These are phyloP conservation scores for Wallacemonas sp. DNA, from an alignment of 208 protist species.

Conservation along the genomic window DNA sequence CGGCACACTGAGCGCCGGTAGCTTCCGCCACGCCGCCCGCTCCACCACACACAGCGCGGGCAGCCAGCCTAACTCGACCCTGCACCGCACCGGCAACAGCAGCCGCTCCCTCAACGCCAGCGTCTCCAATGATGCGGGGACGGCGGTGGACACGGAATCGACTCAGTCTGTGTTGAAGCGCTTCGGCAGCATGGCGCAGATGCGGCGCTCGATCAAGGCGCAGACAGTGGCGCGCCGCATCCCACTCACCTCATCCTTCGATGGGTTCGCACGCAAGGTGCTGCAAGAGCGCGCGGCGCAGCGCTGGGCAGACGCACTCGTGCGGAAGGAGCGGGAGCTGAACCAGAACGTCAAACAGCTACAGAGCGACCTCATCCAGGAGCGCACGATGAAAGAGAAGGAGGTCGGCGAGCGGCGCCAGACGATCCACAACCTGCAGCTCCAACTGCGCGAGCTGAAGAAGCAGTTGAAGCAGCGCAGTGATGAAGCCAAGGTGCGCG, in stretches of 20 bases:
- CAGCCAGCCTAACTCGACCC: constrained; percentile 11
- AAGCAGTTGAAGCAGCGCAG: constrained; percentile 59
- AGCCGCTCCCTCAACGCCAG: constrained; percentile 10
- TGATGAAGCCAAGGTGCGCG: constrained; percentile 59
- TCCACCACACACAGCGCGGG: constrained; percentile 8
- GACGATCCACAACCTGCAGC: constrained; percentile 56
- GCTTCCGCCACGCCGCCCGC: constrained; percentile 14
- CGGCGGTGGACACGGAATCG: background rate
- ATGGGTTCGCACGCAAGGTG: constrained; percentile 74
- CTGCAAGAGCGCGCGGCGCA: constrained; percentile 85
- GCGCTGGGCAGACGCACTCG: constrained; percentile 86
- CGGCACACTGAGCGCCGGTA: constrained; percentile 9
- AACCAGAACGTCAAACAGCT: constrained; percentile 94
- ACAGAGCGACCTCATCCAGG: constrained; percentile 75
- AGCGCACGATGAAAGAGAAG: constrained; percentile 75
- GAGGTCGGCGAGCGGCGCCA: constrained; percentile 72
- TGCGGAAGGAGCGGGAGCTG: constrained; percentile 83
- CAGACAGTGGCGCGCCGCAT: constrained; percentile 41
- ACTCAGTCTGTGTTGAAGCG: constrained; percentile 21
- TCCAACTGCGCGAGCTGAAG: constrained; percentile 69
- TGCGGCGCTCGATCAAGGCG: constrained; percentile 27
- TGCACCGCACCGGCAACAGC: constrained; percentile 12
- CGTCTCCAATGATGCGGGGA: background rate
- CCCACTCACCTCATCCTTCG: constrained; percentile 71
- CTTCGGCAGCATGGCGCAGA: constrained; percentile 73